Percentiles rank a stretch among this genome's conserved stretches.
phyloP scores from a whole-genome alignment of 305 asterid genomes.

The Fraxinus platypoda region DNA sequence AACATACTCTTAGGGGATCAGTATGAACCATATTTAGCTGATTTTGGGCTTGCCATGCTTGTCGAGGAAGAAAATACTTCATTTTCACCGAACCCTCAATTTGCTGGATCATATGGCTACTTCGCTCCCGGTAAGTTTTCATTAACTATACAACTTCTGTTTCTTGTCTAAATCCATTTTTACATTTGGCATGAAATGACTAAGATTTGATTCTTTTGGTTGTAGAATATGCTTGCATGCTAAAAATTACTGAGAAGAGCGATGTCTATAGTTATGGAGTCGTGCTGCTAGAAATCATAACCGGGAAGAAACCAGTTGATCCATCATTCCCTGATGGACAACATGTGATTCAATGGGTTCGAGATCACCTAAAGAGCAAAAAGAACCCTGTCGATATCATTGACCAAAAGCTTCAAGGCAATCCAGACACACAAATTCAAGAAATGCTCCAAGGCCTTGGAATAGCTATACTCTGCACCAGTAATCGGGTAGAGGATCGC shows the following conservation, averaged over 20 bases:
- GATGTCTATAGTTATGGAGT: slow-evolving; percentile 90
- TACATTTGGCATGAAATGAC: neutral
- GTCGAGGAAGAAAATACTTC: slow-evolving; percentile 57
- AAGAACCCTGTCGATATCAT: slow-evolving; percentile 61
- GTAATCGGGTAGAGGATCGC: slow-evolving; percentile 71
- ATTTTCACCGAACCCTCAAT: slow-evolving; percentile 56
- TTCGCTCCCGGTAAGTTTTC: slow-evolving; percentile 81
- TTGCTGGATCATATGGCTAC: slow-evolving; percentile 96
- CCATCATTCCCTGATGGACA: slow-evolving; percentile 74
- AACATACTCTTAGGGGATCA: slow-evolving; percentile 73
- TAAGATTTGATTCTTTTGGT: slow-evolving; percentile 8
- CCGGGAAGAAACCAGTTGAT: slow-evolving; percentile 79
- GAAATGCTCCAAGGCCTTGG: slow-evolving; percentile 94
- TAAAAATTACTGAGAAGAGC: slow-evolving; percentile 75
- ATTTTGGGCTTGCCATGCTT: slow-evolving; percentile 87
- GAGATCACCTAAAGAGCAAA: slow-evolving; percentile 64
- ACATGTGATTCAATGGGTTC: slow-evolving; percentile 81
- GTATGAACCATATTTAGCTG: slow-evolving; percentile 78
- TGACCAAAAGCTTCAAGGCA: slow-evolving; percentile 76
- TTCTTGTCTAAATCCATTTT: neutral
- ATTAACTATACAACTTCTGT: neutral
- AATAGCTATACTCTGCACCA: slow-evolving; percentile 76
- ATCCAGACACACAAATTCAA: slow-evolving; percentile 74
- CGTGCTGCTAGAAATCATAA: slow-evolving; percentile 73
- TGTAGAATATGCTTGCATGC: slow-evolving; percentile 80